Conservation (phyloP, 176 grass and related monocot genomes). For the Oryza nivara region DNA sequence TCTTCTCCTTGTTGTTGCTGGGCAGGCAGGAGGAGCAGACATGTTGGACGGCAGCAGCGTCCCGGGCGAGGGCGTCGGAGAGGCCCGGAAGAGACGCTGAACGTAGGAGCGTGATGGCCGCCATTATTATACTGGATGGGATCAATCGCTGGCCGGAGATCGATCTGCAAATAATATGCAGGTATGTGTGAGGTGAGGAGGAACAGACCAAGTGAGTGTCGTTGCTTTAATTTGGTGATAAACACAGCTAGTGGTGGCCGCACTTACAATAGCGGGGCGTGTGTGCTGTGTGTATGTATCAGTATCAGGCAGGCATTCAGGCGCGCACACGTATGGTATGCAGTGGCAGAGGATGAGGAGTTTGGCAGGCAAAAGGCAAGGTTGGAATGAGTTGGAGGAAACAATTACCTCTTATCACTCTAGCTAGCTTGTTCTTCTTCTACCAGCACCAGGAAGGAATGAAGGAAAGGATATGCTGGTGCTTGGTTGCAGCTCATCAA, state of each 20-base stretch:
- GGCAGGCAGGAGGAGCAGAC: constrained; percentile 28
- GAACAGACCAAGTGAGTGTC: background rate
- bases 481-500: background rate
- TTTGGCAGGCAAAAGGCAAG: background rate
- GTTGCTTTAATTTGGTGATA: background rate
- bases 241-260: constrained; percentile 18
- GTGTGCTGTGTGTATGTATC: background rate
- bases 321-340: background rate
- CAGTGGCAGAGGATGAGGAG: background rate
- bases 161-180: background rate
- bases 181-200: background rate
- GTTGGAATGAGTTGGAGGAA: constrained; percentile 13
- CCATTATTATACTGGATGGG: background rate
- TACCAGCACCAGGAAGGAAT: background rate
- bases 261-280: constrained; percentile 25
- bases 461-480: background rate
- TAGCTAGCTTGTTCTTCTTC: too few relatives aligned
- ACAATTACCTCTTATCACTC: constrained; percentile 44
- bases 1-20: background rate
- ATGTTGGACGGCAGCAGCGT: background rate
- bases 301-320: background rate
- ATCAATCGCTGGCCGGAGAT: background rate
- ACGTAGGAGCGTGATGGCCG: constrained; percentile 47
- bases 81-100: constrained; percentile 17
- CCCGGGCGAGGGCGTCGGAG: background rate